These are phyloP conservation scores for Crepidotus variabilis DNA, from an alignment of 768 basidiomycete species.

Conservation along the genomic window DNA sequence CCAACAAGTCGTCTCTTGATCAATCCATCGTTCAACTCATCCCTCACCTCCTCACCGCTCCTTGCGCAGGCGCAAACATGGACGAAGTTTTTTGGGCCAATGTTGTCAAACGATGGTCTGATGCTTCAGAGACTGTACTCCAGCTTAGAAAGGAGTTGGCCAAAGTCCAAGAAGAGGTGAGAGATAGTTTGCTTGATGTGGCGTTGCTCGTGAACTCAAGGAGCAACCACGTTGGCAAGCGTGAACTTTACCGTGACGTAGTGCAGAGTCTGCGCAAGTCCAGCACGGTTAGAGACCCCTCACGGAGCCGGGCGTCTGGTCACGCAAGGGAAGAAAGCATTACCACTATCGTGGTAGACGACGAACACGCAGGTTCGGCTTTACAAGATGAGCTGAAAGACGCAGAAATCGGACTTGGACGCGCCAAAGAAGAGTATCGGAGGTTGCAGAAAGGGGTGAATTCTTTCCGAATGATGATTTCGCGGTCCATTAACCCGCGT, in stretches of 20 bases:
- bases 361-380: slow-evolving; percentile 6
- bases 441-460: slow-evolving; percentile 25
- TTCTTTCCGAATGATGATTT: not conserved
- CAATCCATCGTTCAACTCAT: not conserved
- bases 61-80: slow-evolving; percentile 16
- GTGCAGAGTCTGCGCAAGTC: slow-evolving; percentile 11
- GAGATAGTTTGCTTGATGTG: slow-evolving; percentile 5
- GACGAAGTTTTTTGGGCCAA: slow-evolving; percentile 32
- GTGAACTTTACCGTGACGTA: slow-evolving; percentile 13
- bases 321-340: not conserved
- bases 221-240: slow-evolving; percentile 3
- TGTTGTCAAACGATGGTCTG: slow-evolving; percentile 34
- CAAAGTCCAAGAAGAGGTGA: slow-evolving; percentile 26
- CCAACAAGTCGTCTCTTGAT: not conserved
- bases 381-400: slow-evolving; percentile 20
- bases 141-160: slow-evolving; percentile 29
- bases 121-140: slow-evolving; percentile 29
- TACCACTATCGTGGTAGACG: slow-evolving; percentile 1
- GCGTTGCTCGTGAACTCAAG: not conserved
- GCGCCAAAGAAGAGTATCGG: slow-evolving; percentile 26
- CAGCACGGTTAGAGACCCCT: slow-evolving; percentile 1
- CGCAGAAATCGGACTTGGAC: slow-evolving; percentile 26
- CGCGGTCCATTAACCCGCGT: not conserved
- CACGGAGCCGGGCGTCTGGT: not conserved
- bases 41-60: slow-evolving; percentile 1